These are phyloP conservation scores for Beta lomatogona DNA, from an alignment of 179 eudicot species.

Conservation along the genomic window DNA sequence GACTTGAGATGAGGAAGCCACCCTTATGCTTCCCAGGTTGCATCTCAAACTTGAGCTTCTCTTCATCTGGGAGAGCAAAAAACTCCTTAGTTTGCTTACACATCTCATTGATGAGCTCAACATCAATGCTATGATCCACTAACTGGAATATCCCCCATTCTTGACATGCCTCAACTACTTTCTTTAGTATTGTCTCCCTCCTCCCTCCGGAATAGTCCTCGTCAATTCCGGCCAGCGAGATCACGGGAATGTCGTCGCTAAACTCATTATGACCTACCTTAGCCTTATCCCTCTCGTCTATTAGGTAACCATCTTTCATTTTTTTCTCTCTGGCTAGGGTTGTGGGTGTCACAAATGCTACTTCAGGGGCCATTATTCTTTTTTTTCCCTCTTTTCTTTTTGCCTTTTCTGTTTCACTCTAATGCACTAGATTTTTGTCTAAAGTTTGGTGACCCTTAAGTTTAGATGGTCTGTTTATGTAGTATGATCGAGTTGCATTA, in stretches of 20 bases:
- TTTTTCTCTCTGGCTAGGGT: constrained; percentile 16
- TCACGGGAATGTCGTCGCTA: constrained; percentile 65
- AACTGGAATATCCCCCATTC: constrained; percentile 70
- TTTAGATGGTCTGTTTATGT: too few relatives aligned
- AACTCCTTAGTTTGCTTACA: constrained; percentile 46
- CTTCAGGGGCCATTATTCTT: neutral
- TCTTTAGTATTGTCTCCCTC: constrained; percentile 29
- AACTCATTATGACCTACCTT: constrained; percentile 65
- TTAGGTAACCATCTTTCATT: constrained; percentile 14
- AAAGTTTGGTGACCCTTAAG: too few relatives aligned
- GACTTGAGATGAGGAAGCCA: constrained; percentile 68
- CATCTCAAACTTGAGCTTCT: constrained; percentile 61
- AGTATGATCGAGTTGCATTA: too few relatives aligned
- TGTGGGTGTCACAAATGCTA: constrained; percentile 21
- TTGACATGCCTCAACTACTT: constrained; percentile 58
- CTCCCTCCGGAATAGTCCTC: constrained; percentile 37
- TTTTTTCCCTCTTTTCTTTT: too few relatives aligned
- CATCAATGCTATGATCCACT: constrained; percentile 61
- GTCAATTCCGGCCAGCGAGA: constrained; percentile 60
- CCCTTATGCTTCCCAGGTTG: constrained; percentile 60
- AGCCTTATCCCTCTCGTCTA: constrained; percentile 64
- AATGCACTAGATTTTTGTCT: too few relatives aligned
- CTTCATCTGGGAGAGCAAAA: constrained; percentile 55
- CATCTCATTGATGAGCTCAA: constrained; percentile 42
- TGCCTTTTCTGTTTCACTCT: too few relatives aligned